Evolutionary conservation across 108 stramenopile species (phyloP).

Genomic region (Cyclotella kingstonii): DNA sequence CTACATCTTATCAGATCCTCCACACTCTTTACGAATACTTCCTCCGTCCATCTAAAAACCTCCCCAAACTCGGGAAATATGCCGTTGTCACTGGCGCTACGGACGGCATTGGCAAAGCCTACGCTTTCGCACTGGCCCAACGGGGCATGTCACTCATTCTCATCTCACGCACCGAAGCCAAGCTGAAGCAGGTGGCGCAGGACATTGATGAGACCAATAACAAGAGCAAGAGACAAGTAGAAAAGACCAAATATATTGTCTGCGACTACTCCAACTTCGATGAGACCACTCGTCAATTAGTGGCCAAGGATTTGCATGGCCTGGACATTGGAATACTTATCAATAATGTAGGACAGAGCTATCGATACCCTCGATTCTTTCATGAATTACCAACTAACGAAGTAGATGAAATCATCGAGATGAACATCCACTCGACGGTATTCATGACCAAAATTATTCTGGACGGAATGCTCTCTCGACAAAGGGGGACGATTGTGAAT

Average conservation of each 20-base stretch:
- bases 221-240: constrained; percentile 66
- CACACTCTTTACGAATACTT: constrained; percentile 77
- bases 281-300: constrained; percentile 64
- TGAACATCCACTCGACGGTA: constrained; percentile 96
- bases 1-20: constrained; percentile 23
- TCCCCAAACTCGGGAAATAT: constrained; percentile 95
- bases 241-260: constrained; percentile 83
- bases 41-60: constrained; percentile 86
- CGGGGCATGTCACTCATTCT: constrained; percentile 94
- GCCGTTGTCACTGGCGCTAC: constrained; percentile 98
- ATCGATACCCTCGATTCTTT: constrained; percentile 96
- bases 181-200: constrained; percentile 86
- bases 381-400: constrained; percentile 89
- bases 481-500: constrained; percentile 94
- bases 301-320: constrained; percentile 60
- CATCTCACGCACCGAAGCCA: constrained; percentile 94
- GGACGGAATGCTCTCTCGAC: constrained; percentile 87
- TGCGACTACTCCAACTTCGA: constrained; percentile 96
- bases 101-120: constrained; percentile 98
- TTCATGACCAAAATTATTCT: constrained; percentile 96
- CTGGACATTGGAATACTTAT: constrained; percentile 94
- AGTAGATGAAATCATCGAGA: constrained; percentile 66
- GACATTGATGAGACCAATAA: constrained; percentile 91
- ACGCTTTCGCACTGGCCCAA: constrained; percentile 92
- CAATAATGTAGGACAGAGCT: constrained; percentile 98